Evolutionary conservation across 2,329 filamentous ascomycete species (phyloP), one percentile per base, ranked within the genome.

Genomic region (Aspergillus fischeri): DNA sequence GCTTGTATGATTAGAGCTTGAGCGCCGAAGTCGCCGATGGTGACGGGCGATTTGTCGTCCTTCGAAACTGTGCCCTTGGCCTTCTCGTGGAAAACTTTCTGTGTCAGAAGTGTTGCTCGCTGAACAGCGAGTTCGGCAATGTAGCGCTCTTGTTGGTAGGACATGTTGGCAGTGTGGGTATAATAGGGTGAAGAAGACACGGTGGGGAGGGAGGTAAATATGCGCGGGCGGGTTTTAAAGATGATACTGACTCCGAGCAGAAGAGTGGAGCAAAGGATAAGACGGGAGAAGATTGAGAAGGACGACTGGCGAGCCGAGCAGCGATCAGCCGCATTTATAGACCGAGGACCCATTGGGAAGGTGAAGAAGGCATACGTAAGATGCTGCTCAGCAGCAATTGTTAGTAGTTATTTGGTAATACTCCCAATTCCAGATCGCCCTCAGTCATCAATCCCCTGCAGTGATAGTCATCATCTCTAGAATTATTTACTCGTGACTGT

Each of bases 21-120:
- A 41, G 94, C 95, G 70, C 94, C 94, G 75, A 96, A 97, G 79
- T 99, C 94, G 73, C 93, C 94, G 67, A 97, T 94, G 20, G 94
- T 99, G 68, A 99, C 94, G 63, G 94, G 94, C 9, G 92, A 96
- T 73, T 91, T 91, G 81, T 99, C 94, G 75, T 91, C 88, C 80
- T 99, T 99, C 73, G 88, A 89, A 52, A 96, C 83, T 49, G 94
- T 97, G 66, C 93, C 93, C 79, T 97, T 97, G 67, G 91, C 89
- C 77, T 93, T 94, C 67, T 93, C 89, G 77, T 92, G 81, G 80
- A 90, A 90, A 71, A 92, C 89, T 60, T 84, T 84, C 75, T 90
- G 89, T 52, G 89, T 92, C 57, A 92, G 82, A 63, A 91, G 80
- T 24, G 85, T 80, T 27, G 89, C 92, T 63, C 92, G 86, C 78